phyloP scores from a whole-genome alignment of 768 basidiomycete genomes.

The Boletus speciosus region DNA sequence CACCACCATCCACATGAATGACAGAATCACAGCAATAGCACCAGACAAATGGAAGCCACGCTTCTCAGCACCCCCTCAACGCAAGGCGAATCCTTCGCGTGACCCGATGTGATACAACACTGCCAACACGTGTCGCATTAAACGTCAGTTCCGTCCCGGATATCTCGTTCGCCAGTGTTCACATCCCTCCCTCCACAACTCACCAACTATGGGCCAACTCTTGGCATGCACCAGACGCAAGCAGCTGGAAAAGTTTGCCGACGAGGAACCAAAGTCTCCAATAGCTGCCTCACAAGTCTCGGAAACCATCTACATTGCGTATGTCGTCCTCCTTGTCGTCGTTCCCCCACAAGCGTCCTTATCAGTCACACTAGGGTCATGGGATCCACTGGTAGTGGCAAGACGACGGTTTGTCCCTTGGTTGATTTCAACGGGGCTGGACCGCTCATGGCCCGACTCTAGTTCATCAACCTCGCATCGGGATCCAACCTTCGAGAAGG shows the following conservation, averaged over 20 bases:
- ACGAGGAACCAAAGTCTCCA: conserved; percentile 26
- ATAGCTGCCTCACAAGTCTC: conserved; percentile 8
- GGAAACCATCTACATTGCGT: conserved; percentile 30
- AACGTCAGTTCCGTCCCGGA: conserved; percentile 25
- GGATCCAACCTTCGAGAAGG: conserved; percentile 33
- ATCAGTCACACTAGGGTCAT: conserved; percentile 31
- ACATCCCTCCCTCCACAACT: conserved; percentile 12
- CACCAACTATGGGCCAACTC: conserved; percentile 28
- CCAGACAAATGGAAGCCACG: conserved; percentile 21
- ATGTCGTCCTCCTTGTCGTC: conserved; percentile 9
- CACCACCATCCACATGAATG: conserved; percentile 6
- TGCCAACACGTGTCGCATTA: conserved; percentile 27
- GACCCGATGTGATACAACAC: conserved; percentile 28
- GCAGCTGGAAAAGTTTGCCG: conserved; percentile 24
- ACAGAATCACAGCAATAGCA: conserved; percentile 17
- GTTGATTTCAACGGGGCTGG: not conserved
- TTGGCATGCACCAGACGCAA: conserved; percentile 25
- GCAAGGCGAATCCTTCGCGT: conserved; percentile 26
- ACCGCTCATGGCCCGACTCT: conserved; percentile 1
- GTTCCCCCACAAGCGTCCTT: conserved; percentile 13
- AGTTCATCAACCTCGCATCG: conserved; percentile 39
- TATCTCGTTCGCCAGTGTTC: conserved; percentile 24
- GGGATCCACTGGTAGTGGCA: conserved; percentile 35
- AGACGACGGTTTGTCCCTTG: conserved; percentile 30
- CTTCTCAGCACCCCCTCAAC: conserved; percentile 26